Base-by-base conservation (phyloP, 202 grass and related monocot species). In the Thinopyrum obtusiflorum region DNA sequence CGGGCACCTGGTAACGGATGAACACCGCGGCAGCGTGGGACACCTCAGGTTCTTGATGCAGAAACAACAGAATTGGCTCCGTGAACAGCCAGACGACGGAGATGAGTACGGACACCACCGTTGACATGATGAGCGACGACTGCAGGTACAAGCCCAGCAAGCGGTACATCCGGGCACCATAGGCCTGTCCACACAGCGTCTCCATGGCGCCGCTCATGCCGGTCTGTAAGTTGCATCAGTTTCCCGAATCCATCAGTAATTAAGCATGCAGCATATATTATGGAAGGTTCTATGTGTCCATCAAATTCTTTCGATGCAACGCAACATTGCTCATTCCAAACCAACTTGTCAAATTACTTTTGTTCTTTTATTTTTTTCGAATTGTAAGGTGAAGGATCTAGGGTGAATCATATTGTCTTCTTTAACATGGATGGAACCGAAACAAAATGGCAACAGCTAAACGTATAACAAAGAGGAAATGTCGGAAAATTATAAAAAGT, bases 81-180 rank as follows among this genome's bases (percentile, higher is more conserved):
- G 95, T 92, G 82, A 76, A 95, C 6, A 73, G 85, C 95, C 95
- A 98, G 14, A 95, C 32, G n/a, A 82, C 20, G 24, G 93, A 95
- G 62, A 98, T 31, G 21, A 86, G 12, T 44, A 86, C 67, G 26
- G 86, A 92, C 21, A 88, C 92, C 29, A 47, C 62, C 1, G 76
- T 25, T 1, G 86, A 84, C 65, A 92, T 95, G 75, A 93, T n/a
- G 1, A 95, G 77, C 24, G 95, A 92, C n/a, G 93, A 90, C 77
- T 98, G 95, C 24, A 98, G 86, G 82, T 95, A 95, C 4, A 95
- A 65, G 13, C 95, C 95, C 11, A 98, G 66, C 95, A 92, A 84
- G 6, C 76, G 85, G 86, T 98, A 92, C 63, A 90, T 24, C 57
- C 89, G 88, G 13, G 91, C 95, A 14, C 95, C 95, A 29, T 88